Evolutionary conservation across 176 grass and related monocot species (phyloP).

Genomic region (Phragmites australis): DNA sequence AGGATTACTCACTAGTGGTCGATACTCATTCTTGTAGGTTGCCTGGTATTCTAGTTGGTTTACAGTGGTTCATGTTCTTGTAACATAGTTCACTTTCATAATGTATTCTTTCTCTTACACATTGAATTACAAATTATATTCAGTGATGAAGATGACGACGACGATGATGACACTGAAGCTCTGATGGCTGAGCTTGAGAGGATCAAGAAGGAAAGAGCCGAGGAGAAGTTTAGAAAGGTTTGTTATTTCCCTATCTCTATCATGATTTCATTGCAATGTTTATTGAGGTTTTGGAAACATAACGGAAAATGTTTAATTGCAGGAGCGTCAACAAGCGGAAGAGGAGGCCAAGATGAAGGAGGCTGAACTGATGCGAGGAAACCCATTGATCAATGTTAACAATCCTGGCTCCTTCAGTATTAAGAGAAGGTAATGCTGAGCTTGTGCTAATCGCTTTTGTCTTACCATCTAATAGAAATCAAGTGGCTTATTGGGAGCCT

Average conservation of each 20-base stretch:
- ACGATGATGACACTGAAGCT: slow-evolving; percentile 80
- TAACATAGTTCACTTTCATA: background rate
- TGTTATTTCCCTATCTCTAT: background rate
- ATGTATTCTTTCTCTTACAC: background rate
- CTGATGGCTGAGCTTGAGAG: slow-evolving; percentile 93
- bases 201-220: slow-evolving; percentile 90
- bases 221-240: slow-evolving; percentile 89
- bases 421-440: slow-evolving; percentile 67
- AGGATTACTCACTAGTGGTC: too few species aligned
- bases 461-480: background rate
- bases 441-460: background rate
- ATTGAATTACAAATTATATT: slow-evolving; percentile 15
- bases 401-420: slow-evolving; percentile 80
- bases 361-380: slow-evolving; percentile 85
- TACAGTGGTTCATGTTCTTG: background rate
- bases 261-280: background rate
- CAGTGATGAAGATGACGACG: slow-evolving; percentile 65
- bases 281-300: background rate
- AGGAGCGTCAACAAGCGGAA: slow-evolving; percentile 79
- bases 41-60: background rate
- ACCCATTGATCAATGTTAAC: slow-evolving; percentile 85
- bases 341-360: slow-evolving; percentile 91
- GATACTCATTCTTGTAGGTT: too few species aligned
- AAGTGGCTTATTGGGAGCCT: background rate
- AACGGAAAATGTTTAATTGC: background rate